A percentile compares a stretch with the other conserved stretches of the same genome.
These are phyloP conservation scores for Neurospora sp. DNA, from an alignment of 495 filamentous ascomycete genomes.

Conservation along the genomic window DNA sequence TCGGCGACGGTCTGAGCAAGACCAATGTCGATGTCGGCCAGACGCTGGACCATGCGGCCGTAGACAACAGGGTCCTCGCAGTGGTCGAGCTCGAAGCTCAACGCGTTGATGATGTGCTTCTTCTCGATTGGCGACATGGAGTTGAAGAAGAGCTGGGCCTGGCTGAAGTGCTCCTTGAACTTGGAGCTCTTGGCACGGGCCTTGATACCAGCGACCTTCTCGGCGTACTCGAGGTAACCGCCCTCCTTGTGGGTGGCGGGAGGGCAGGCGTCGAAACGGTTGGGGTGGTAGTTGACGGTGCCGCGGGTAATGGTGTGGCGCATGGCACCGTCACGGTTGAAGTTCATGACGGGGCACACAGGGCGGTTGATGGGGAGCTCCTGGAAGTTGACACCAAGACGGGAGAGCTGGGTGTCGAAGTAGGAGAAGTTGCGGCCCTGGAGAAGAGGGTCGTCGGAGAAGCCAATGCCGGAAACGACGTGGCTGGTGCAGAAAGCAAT, in stretches of 20 bases:
- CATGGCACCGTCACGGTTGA: conserved; percentile 65
- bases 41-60: conserved; percentile 56
- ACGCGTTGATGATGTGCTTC: conserved; percentile 55
- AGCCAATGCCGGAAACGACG: conserved; percentile 78
- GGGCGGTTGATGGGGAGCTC: conserved; percentile 77
- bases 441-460: conserved; percentile 75
- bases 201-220: conserved; percentile 60
- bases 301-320: conserved; percentile 48
- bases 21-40: conserved; percentile 61
- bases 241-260: conserved; percentile 50
- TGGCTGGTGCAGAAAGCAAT: conserved; percentile 81
- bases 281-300: conserved; percentile 84
- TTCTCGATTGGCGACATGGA: conserved; percentile 64
- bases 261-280: conserved; percentile 56
- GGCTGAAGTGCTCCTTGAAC: conserved; percentile 70
- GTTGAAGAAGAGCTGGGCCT: conserved; percentile 73
- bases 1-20: conserved; percentile 63
- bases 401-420: conserved; percentile 74
- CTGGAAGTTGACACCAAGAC: conserved; percentile 77
- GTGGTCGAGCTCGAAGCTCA: conserved; percentile 80
- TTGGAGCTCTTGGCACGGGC: conserved; percentile 60
- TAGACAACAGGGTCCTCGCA: conserved; percentile 82
- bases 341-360: conserved; percentile 70
- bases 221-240: conserved; percentile 59
- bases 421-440: conserved; percentile 84